phyloP scores from a whole-genome alignment of 169 alveolate genomes.

The Amoebophrya sp. region DNA sequence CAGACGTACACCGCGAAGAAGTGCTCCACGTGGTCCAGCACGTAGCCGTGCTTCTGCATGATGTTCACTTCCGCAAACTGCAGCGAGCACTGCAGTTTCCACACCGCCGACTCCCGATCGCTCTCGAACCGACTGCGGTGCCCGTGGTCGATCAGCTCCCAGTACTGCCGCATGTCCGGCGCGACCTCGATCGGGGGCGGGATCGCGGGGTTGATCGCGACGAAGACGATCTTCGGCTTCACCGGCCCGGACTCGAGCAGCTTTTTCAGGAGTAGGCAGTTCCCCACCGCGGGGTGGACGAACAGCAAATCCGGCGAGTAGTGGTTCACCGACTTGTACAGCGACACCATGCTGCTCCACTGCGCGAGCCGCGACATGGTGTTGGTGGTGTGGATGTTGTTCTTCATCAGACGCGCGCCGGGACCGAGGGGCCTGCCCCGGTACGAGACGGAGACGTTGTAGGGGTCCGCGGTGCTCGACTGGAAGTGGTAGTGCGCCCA shows the following conservation, averaged over 20 bases:
- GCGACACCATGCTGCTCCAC: conserved; percentile 6
- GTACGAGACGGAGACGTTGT: not conserved
- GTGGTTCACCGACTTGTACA: not conserved
- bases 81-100: not conserved
- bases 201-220: not conserved
- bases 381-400: not conserved
- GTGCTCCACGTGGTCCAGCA: not conserved
- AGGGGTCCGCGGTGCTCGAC: not conserved
- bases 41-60: conserved; percentile 5
- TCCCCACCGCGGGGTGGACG: not conserved
- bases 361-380: not conserved
- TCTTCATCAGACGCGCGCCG: not conserved
- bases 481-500: not conserved
- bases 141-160: not conserved
- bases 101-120: not conserved
- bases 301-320: not conserved
- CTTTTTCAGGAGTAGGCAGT: not conserved
- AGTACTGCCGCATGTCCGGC: not conserved
- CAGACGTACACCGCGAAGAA: not conserved
- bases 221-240: not conserved
- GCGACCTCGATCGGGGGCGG: not conserved
- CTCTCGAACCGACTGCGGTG: not conserved
- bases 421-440: not conserved
- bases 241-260: not conserved
- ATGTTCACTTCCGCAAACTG: not conserved